Evolutionary conservation across 2,329 filamentous ascomycete species (phyloP), one percentile per base, ranked within the genome.

Genomic region (Aspergillus felis): DNA sequence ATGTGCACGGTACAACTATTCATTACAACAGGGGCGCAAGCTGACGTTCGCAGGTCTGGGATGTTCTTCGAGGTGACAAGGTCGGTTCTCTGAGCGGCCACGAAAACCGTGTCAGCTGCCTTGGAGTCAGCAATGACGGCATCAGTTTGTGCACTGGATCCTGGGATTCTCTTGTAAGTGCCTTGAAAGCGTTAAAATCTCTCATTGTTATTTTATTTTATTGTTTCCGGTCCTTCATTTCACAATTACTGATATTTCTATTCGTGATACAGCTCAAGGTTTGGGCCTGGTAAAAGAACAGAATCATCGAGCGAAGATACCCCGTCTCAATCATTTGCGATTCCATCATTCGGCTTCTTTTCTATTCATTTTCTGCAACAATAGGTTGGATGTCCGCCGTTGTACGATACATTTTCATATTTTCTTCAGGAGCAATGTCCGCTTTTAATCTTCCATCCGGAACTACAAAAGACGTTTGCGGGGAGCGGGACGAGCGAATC

Each of bases 71-170:
- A 65, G 94, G 93, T 62, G 94, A 99, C 75, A 95, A 96, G 80
- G 92, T 99, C 64, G 94, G 94, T 72, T 96, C 92, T 56, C 84
- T 99, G 59, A 93, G 95, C 70, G 94, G 94, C 69, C 94, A 99
- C 77, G 93, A 97, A 79, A 99, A 99, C 82, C 90, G 94, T 66
- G 94, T 99, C 74, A 97, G 93, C 85, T 99, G 94, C 79, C 81
- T 99, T 73, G 94, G 94, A 66, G 94, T 99, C 68, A 97, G 93
- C 83, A 97, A 97, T 76, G 94, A 99, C 74, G 94, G 93, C 62
- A 96, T 97, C 81, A 97, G 93, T 82, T 83, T 99, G 81, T 97
- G 94, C 85, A 99, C 94, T 72, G 94, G 94, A 76, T 99, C 94
- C 67, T 99, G 94, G 94, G 94, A 99, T 81, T 97, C 94, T 71